phyloP scores from a whole-genome alignment of 257 asterid genomes.

The Solanum pennellii region DNA sequence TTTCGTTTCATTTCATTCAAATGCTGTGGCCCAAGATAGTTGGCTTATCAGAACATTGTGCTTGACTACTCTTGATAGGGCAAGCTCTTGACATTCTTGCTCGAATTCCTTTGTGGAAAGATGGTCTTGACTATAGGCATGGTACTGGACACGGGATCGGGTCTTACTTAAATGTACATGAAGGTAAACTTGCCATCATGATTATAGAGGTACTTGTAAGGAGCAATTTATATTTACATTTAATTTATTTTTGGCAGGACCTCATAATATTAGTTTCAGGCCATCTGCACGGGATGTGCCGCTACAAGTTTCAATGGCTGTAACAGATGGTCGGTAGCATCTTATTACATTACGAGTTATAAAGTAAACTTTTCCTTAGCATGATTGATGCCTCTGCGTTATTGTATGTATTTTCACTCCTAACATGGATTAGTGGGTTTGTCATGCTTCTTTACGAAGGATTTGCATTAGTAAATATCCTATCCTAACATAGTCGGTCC shows the following conservation, averaged over 20 bases:
- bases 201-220: neutral
- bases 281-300: slow-evolving; percentile 66
- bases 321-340: slow-evolving; percentile 61
- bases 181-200: slow-evolving; percentile 34
- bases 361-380: neutral
- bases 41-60: neutral
- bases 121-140: slow-evolving; percentile 95
- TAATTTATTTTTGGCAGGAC: slow-evolving; percentile 32
- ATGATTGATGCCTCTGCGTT: neutral
- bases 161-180: slow-evolving; percentile 87
- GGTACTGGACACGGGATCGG: slow-evolving; percentile 99
- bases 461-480: neutral
- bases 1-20: neutral
- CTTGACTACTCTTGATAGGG: slow-evolving; percentile 36
- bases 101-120: slow-evolving; percentile 80
- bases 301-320: slow-evolving; percentile 82
- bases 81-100: slow-evolving; percentile 79
- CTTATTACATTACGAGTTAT: neutral
- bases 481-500: neutral
- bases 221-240: neutral
- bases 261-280: slow-evolving; percentile 87
- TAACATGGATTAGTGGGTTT: neutral
- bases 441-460: neutral
- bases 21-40: neutral
- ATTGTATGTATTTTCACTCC: neutral